These are phyloP conservation scores for Bruguiera sexangula DNA, from an alignment of 345 rosid species.

Conservation along the genomic window DNA sequence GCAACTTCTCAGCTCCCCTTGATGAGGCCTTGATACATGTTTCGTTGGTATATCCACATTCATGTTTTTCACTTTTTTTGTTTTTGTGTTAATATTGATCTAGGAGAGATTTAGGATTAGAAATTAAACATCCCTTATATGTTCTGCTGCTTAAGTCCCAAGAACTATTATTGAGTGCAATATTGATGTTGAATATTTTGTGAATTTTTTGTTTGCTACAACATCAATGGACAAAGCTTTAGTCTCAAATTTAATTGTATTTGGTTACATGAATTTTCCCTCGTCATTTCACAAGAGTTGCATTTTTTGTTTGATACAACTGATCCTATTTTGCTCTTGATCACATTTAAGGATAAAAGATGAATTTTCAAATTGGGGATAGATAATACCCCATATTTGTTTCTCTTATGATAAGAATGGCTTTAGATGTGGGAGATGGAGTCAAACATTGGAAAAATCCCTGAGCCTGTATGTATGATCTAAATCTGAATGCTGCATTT, in stretches of 20 bases:
- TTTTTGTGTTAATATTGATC: neutral
- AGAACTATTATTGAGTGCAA: too few species aligned
- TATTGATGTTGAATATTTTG: too few species aligned
- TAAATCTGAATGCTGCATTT: neutral
- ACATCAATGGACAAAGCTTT: too few species aligned
- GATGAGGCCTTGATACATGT: slow-evolving; percentile 90
- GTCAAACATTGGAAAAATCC: neutral
- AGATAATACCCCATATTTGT: neutral
- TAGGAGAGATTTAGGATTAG: neutral
- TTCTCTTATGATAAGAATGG: slow-evolving; percentile 2
- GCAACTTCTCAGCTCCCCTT: slow-evolving; percentile 90
- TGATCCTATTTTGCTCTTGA: too few species aligned
- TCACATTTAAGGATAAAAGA: neutral
- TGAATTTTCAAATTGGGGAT: neutral
- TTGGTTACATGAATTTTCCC: too few species aligned
- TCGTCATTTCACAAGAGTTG: too few species aligned
- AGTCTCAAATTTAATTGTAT: too few species aligned
- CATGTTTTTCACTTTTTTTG: neutral
- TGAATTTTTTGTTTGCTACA: too few species aligned
- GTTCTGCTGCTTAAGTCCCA: too few species aligned
- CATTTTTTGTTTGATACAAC: too few species aligned
- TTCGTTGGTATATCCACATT: slow-evolving; percentile 47
- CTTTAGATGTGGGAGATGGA: neutral
- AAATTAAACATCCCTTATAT: too few species aligned
- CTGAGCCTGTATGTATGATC: neutral